Base-by-base conservation (phyloP, 1,139 yeast species). In the Maudiozyma humilis region DNA sequence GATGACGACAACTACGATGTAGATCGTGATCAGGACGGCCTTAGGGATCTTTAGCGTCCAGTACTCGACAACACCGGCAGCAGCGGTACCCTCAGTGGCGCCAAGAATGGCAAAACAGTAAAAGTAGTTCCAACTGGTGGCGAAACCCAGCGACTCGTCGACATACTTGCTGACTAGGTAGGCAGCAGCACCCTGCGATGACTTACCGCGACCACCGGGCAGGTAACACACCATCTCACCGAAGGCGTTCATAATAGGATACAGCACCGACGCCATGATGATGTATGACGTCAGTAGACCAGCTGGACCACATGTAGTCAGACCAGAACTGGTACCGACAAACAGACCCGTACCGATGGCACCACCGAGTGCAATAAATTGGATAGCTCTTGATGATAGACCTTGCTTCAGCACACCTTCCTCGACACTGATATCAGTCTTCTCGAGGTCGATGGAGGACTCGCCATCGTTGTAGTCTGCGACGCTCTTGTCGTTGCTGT, bases 281-380 rank as follows among this genome's bases (percentile, higher is more conserved):
- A 53, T 34, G 44, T 59, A 60, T 2, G 63, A 56, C 12, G 79
- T 72, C 38, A 79, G 65, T 32, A 79, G 60, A 37, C 79, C 72
- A 2, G 79, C 88, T 15, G 91, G 89, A 36, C 91, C 89, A 59
- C 84, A 83, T 23, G 67, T 66, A 46, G 68, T 60, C 47, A 82
- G 68, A 4, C 86, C 81, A 47, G 70, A 68, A 48, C 86, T 85
- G 27, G 79, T 70, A 57, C 85, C 85, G 32, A 80, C 78, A 55
- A 70, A 72, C 63, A 78, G 54, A 74, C 71, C 71, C 2, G 72
- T 84, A 63, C 95, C 95, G 52, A 86, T 83, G 45, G 85, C 72
- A 47, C 95, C 94, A 60, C 95, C 95, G 56, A 86, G 76, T 40
- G 94, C 93, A 64, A 86, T 85, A 78, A 79, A 73, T 59, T 78